These are phyloP conservation scores for Brassica carinata DNA, from an alignment of 345 rosid species.

Conservation along the genomic window DNA sequence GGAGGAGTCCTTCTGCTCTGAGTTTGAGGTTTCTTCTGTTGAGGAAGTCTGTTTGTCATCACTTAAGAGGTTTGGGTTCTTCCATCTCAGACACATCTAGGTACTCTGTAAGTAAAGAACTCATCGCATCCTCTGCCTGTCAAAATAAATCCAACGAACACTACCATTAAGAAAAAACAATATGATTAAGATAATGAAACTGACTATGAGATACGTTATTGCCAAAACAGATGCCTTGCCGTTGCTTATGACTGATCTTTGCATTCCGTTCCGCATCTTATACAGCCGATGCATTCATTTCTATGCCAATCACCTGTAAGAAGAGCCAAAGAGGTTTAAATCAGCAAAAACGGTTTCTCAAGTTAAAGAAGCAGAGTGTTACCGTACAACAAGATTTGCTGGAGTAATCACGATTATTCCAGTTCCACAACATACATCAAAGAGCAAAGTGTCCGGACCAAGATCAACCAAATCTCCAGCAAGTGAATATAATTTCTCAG, in stretches of 20 bases:
- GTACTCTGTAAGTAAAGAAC: conserved; percentile 74
- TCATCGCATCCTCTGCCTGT: conserved; percentile 91
- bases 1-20: too few species aligned
- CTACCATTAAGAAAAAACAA: conserved; percentile 14
- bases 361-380: conserved; percentile 39
- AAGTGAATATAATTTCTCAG: conserved; percentile 90
- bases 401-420: conserved; percentile 93
- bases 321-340: background rate
- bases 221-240: conserved; percentile 58
- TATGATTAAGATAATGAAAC: background rate
- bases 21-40: too few species aligned
- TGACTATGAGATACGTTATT: background rate
- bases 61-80: conserved; percentile 44
- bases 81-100: conserved; percentile 42
- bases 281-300: conserved; percentile 97
- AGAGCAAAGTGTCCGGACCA: conserved; percentile 81
- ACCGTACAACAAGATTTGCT: conserved; percentile 94
- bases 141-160: conserved; percentile 8
- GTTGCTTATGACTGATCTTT: conserved; percentile 81
- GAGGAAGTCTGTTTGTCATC: conserved; percentile 43
- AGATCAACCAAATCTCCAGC: conserved; percentile 98
- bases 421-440: conserved; percentile 96
- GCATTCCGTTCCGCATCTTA: conserved; percentile 89
- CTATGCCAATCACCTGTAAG: conserved; percentile 87
- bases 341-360: background rate